Percentiles rank a stretch among this genome's conserved stretches.
phyloP scores from a whole-genome alignment of 139 green algal genomes.

The Penium margaritaceum region DNA sequence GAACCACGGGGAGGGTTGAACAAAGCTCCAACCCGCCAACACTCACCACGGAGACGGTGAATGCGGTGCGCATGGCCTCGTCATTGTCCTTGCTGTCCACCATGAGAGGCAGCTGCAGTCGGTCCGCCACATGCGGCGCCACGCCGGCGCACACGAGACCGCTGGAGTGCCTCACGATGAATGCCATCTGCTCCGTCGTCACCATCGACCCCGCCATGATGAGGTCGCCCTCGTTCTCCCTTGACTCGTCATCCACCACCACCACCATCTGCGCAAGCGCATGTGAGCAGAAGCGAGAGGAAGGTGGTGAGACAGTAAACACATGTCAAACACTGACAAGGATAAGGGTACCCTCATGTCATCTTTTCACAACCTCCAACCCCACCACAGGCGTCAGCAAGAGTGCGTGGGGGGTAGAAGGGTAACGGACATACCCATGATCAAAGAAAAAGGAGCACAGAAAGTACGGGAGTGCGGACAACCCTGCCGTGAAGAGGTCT shows the following conservation, averaged over 20 bases:
- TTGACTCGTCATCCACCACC: slow-evolving; percentile 91
- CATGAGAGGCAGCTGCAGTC: slow-evolving; percentile 91
- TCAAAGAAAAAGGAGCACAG: too few relatives aligned
- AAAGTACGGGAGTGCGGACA: too few relatives aligned
- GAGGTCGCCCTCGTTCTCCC: slow-evolving; percentile 97
- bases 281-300: too few relatives aligned
- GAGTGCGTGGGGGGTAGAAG: too few relatives aligned
- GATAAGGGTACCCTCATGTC: too few relatives aligned
- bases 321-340: too few relatives aligned
- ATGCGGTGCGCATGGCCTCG: slow-evolving; percentile 87
- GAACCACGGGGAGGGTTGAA: background rate
- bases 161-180: slow-evolving; percentile 75
- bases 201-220: slow-evolving; percentile 72
- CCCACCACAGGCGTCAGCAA: too few relatives aligned
- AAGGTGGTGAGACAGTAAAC: too few relatives aligned
- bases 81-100: slow-evolving; percentile 68
- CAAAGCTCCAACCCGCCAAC: background rate
- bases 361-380: too few relatives aligned
- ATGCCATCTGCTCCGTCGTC: slow-evolving; percentile 74
- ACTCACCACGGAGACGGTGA: slow-evolving; percentile 70
- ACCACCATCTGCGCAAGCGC: slow-evolving; percentile 65
- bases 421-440: too few relatives aligned
- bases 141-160: slow-evolving; percentile 71
- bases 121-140: slow-evolving; percentile 58
- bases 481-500: too few relatives aligned